Evolutionary conservation across 768 basidiomycete genomes (phyloP).

Genomic region (Pleurotus sapidus): DNA sequence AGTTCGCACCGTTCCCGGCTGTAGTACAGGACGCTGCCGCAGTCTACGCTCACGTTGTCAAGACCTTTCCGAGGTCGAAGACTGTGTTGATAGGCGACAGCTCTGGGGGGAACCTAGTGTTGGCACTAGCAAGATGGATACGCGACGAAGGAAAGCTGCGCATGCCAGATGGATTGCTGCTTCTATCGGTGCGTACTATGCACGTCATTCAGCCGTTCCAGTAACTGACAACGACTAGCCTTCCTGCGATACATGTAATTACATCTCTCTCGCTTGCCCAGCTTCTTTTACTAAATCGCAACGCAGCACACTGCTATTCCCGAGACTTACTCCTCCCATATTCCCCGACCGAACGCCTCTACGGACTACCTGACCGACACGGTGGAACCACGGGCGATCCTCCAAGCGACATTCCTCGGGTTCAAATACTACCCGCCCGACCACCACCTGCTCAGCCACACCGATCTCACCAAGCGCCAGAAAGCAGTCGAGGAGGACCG

Average conservation of each 20-base stretch:
- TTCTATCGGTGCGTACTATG: conserved; percentile 35
- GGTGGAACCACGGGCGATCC: conserved; percentile 48
- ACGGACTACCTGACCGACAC: conserved; percentile 55
- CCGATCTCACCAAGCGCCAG: conserved; percentile 1
- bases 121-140: conserved; percentile 51
- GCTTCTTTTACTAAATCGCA: conserved; percentile 13
- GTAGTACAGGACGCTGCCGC: conserved; percentile 51
- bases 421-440: conserved; percentile 21
- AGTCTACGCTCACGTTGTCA: conserved; percentile 45
- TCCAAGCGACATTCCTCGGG: conserved; percentile 53
- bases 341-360: conserved; percentile 44
- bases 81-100: conserved; percentile 53
- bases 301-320: conserved; percentile 45
- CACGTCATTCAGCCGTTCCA: neutral
- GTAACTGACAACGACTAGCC: conserved; percentile 11
- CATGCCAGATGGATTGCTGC: conserved; percentile 40
- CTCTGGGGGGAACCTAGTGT: conserved; percentile 51
- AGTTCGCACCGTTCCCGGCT: conserved; percentile 52
- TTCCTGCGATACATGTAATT: conserved; percentile 31
- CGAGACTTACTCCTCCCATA: conserved; percentile 42
- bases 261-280: neutral
- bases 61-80: conserved; percentile 21
- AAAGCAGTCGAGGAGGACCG: conserved; percentile 26
- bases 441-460: neutral
- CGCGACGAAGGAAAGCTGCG: conserved; percentile 45